phyloP scores from a whole-genome alignment of 345 rosid genomes.

The Euphorbia tirucalli region DNA sequence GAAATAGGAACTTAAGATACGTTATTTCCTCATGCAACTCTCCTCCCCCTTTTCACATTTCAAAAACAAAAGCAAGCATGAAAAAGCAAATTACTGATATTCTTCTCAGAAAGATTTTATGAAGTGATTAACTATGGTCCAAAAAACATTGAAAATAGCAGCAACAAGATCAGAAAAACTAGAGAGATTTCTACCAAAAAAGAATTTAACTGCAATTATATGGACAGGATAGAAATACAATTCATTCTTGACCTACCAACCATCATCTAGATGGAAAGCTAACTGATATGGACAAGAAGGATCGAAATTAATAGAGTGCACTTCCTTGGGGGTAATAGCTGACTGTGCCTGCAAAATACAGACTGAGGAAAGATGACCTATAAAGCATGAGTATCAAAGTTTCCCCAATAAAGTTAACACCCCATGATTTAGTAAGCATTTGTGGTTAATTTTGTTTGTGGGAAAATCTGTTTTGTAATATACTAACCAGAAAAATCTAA shows the following conservation, averaged over 20 bases:
- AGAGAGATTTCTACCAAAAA: neutral
- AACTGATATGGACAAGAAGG: constrained; percentile 77
- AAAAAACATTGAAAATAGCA: neutral
- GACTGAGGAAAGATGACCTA: neutral
- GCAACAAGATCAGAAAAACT: neutral
- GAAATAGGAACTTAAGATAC: neutral
- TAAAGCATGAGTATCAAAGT: neutral
- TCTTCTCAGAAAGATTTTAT: neutral
- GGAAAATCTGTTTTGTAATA: neutral
- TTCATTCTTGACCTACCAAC: constrained; percentile 60
- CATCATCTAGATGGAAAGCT: constrained; percentile 93
- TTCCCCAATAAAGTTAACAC: neutral
- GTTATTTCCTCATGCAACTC: neutral
- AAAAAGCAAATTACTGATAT: neutral
- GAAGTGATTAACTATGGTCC: neutral
- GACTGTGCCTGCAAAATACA: constrained; percentile 73
- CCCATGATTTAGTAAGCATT: neutral
- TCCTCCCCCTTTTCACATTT: neutral
- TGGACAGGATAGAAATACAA: neutral
- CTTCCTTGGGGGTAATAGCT: constrained; percentile 67
- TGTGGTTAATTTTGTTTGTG: neutral
- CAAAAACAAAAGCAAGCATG: neutral
- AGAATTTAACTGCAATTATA: neutral
- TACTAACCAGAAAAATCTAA: neutral
- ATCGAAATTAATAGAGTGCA: constrained; percentile 76